Evolutionary conservation across 805 yeast species (phyloP), one percentile per base, ranked within the genome.

Genomic region (Candida dendrica): DNA sequence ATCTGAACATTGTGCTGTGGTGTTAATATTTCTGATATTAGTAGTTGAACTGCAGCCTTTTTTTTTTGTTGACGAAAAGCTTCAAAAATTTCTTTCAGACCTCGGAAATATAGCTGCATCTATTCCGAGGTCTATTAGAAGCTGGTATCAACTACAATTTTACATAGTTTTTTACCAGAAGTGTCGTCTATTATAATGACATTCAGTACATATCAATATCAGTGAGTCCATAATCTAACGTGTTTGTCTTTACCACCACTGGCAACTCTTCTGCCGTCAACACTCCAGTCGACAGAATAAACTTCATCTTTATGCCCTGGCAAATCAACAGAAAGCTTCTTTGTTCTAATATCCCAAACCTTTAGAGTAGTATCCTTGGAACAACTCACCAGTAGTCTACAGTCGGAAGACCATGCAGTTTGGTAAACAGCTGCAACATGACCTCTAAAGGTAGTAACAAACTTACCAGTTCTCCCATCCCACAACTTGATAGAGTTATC

Each of bases 341-440:
- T 74, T 3, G 96, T 85, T 55, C 85, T 77, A 18, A 91, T 80
- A 58, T 91, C 97, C 98, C 98, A 91, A 2, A 91, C 95, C 62
- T 91, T 91, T 57, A 91, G 72, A 1, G 98, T 91, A 1, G 98
- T 90, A 62, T 91, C 98, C 59, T 91, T 91, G 13, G 97, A 89
- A 62, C 96, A 85, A 56, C 95, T 84, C 9, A 89, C 98, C 43
- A 93, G 68, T 31, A 91, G 67, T 52, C 98, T 71, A 61, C 91
- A 85, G 58, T 93, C 98, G 1, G 96, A 82, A 3, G 96, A 88
- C 98, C 98, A 93, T 0, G 98, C 87, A 4, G 95, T 88, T 64
- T 91, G 97, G 61, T 93, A 93, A 0, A 93, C 98, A 3, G 98
- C 88, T 0, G 97, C 96, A 44, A 93, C 98, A 60, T 93, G 98